phyloP scores from a whole-genome alignment of 192 early-diverging fungal species.

The Chytriomyces hyalinus region DNA sequence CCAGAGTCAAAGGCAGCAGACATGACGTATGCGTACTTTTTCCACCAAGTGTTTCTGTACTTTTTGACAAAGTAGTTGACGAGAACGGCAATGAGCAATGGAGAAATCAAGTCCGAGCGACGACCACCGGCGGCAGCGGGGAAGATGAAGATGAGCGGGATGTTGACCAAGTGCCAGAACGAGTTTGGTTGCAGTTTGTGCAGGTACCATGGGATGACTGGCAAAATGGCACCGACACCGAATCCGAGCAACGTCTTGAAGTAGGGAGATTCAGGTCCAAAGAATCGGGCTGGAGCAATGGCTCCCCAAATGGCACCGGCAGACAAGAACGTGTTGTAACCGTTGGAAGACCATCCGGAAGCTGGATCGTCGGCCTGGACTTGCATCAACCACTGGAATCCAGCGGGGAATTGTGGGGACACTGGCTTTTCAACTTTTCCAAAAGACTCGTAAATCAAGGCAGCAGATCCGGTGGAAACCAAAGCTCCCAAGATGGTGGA shows the following conservation, averaged over 20 bases:
- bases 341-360: not conserved
- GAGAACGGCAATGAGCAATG: conserved; percentile 16
- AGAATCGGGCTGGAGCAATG: conserved; percentile 66
- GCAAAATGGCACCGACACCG: conserved; percentile 35
- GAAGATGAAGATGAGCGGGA: conserved; percentile 36
- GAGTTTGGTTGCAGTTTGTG: no score
- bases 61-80: no score
- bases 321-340: conserved; percentile 28
- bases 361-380: no score
- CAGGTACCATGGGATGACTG: conserved; percentile 30
- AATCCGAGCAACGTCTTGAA: conserved; percentile 19
- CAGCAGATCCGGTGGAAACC: conserved; percentile 69
- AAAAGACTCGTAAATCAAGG: not conserved
- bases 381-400: not conserved
- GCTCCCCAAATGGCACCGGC: conserved; percentile 50
- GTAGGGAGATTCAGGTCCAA: conserved; percentile 44
- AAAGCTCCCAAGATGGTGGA: conserved; percentile 74
- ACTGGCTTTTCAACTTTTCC: not conserved
- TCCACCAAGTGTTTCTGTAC: no score
- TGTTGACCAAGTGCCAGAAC: conserved; percentile 38
- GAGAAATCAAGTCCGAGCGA: conserved; percentile 23
- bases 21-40: no score
- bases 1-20: no score
- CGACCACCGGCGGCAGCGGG: conserved; percentile 5
- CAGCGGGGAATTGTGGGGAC: no score